A percentile compares a stretch with the other conserved stretches of the same genome.
These are phyloP conservation scores for Drosera capensis DNA, from an alignment of 148 eudicot species.

Conservation along the genomic window DNA sequence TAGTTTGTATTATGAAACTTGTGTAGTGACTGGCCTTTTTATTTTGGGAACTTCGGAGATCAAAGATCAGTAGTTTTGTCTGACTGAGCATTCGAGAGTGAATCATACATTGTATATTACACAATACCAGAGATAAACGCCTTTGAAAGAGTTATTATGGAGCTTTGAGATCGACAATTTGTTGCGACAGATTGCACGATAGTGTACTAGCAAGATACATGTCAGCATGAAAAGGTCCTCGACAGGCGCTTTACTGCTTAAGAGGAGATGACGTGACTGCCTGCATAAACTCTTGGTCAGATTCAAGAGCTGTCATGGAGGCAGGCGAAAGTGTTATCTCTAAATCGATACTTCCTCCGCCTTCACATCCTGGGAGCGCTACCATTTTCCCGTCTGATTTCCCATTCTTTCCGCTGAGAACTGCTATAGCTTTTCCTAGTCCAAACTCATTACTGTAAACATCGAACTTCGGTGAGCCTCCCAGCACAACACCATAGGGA, in stretches of 20 bases:
- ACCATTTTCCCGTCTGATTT: conserved; percentile 10
- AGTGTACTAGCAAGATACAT: too few species aligned
- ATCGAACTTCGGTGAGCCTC: conserved; percentile 12
- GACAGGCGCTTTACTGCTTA: too few species aligned
- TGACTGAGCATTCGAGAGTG: too few species aligned
- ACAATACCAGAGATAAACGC: too few species aligned
- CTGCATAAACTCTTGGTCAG: conserved; percentile 10
- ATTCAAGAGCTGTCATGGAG: conserved; percentile 13
- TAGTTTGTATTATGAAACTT: too few species aligned
- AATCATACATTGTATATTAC: too few species aligned
- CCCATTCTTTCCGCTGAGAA: conserved; percentile 8
- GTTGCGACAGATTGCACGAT: too few species aligned
- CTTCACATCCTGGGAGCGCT: conserved; percentile 9
- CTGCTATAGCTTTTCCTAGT: conserved; percentile 9
- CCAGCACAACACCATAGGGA: conserved; percentile 5
- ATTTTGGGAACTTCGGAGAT: too few species aligned
- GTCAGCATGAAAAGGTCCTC: background rate
- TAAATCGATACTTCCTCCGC: conserved; percentile 16
- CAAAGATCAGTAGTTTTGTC: too few species aligned
- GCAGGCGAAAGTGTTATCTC: conserved; percentile 10
- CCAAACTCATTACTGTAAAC: conserved; percentile 18
- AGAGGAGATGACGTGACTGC: conserved; percentile 1
- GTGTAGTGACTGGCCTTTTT: too few species aligned
- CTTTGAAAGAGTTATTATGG: too few species aligned
- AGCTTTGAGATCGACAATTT: too few species aligned